Conservation (phyloP, 2,329 filamentous ascomycete genomes). For the Colletotrichum aenigma region DNA sequence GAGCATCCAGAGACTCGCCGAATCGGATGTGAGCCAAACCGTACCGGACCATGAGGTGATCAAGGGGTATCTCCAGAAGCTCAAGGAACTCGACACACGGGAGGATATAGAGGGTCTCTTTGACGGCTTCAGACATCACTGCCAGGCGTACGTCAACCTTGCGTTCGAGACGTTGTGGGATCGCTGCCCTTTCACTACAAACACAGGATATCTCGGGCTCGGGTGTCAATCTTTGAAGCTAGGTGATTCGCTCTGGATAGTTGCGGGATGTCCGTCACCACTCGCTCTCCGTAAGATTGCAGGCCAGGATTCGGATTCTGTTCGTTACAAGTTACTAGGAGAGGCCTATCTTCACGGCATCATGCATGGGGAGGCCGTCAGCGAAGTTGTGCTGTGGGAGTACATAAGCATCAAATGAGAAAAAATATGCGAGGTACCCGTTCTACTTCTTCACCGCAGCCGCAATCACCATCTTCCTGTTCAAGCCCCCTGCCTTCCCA, state of each 20-base stretch:
- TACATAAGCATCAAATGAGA: background rate
- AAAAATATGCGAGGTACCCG: background rate
- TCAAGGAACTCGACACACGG: background rate
- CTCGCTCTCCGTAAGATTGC: background rate
- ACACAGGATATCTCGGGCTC: slow-evolving; percentile 2
- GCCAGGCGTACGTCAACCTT: slow-evolving; percentile 6
- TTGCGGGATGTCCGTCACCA: slow-evolving; percentile 8
- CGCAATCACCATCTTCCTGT: slow-evolving; percentile 9
- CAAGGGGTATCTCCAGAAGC: background rate
- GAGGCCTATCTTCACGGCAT: slow-evolving; percentile 10
- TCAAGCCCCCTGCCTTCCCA: background rate
- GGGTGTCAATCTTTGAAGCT: background rate
- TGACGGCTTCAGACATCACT: background rate
- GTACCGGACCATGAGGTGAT: background rate
- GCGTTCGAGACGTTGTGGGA: slow-evolving; percentile 12
- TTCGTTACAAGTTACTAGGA: background rate
- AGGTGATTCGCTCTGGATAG: slow-evolving; percentile 1
- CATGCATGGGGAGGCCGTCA: slow-evolving; percentile 6
- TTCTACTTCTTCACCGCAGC: background rate
- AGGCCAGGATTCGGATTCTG: background rate
- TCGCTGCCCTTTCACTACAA: background rate
- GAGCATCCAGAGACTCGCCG: background rate
- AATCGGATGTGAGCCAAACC: background rate
- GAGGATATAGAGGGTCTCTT: background rate
- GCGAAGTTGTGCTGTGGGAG: background rate